A percentile compares a stretch with the other conserved stretches of the same genome.
phyloP scores from a whole-genome alignment of 495 filamentous ascomycete genomes.

The Poronia punctata region DNA sequence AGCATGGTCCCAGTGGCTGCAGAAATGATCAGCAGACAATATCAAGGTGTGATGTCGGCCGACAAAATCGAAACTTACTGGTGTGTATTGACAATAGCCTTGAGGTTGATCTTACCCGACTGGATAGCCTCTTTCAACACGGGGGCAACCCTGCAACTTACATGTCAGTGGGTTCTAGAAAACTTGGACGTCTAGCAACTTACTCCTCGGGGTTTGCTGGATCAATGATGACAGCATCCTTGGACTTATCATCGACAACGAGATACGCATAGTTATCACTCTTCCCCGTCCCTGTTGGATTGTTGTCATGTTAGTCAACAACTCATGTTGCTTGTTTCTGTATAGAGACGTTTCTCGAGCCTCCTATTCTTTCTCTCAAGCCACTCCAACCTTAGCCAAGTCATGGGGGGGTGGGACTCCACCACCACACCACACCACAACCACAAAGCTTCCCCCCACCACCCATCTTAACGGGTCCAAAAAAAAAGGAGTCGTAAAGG shows the following conservation, averaged over 20 bases:
- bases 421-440: no score
- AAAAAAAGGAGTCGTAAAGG: no score
- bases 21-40: constrained; percentile 3
- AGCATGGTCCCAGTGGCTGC: constrained; percentile 89
- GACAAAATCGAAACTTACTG: constrained; percentile 54
- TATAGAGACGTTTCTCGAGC: no score
- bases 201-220: constrained; percentile 91
- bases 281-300: constrained; percentile 67
- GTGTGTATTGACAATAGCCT: constrained; percentile 89
- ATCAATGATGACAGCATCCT: constrained; percentile 91
- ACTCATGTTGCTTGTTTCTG: not conserved
- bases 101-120: constrained; percentile 69
- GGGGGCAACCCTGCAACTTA: constrained; percentile 61
- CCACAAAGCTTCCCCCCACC: no score
- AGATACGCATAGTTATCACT: constrained; percentile 97
- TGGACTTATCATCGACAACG: constrained; percentile 81
- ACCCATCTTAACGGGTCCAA: no score
- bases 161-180: not conserved
- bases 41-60: not conserved
- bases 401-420: no score
- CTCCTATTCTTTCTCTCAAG: no score
- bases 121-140: constrained; percentile 66
- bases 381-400: no score
- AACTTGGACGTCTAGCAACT: constrained; percentile 20
- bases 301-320: not conserved